A percentile compares a stretch with the other conserved stretches of the same genome.
Conservation (phyloP, 2,329 filamentous ascomycete species). For the Talaromyces albobiverticillius region DNA sequence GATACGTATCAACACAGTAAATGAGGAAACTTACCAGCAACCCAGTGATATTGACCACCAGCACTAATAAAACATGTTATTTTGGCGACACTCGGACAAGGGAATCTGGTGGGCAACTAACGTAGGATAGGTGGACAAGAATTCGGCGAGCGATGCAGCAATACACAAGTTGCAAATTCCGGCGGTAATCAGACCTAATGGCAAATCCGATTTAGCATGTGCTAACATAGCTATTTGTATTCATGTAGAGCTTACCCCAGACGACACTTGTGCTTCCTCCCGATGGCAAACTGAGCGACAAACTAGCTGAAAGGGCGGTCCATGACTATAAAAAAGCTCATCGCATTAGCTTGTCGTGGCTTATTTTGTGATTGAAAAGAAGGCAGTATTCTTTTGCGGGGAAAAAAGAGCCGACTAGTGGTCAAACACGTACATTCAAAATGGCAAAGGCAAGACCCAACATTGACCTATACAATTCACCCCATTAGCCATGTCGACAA, state of each 20-base stretch:
- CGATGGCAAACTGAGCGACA: constrained; percentile 63
- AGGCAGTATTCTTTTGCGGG: too few species aligned
- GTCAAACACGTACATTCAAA: constrained; percentile 45
- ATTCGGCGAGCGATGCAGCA: constrained; percentile 68
- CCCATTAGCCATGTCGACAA: background rate
- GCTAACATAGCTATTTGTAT: background rate
- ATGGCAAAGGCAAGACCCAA: constrained; percentile 62
- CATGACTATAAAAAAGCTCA: constrained; percentile 45
- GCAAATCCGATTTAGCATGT: background rate
- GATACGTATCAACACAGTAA: background rate
- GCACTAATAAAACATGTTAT: constrained; percentile 30
- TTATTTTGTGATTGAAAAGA: too few species aligned
- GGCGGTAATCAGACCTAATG: constrained; percentile 50
- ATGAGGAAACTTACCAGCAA: constrained; percentile 46
- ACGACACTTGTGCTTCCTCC: constrained; percentile 70
- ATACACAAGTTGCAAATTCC: constrained; percentile 69
- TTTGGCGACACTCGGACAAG: background rate
- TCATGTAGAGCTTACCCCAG: constrained; percentile 57
- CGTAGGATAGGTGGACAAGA: constrained; percentile 63
- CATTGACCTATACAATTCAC: constrained; percentile 48
- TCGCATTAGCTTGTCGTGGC: background rate
- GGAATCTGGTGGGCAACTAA: constrained; percentile 18
- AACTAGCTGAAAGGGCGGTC: constrained; percentile 59
- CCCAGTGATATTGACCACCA: constrained; percentile 70
- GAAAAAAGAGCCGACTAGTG: background rate